Conservation (phyloP, 106 monocot species). For the Dactylorhiza incarnata region DNA sequence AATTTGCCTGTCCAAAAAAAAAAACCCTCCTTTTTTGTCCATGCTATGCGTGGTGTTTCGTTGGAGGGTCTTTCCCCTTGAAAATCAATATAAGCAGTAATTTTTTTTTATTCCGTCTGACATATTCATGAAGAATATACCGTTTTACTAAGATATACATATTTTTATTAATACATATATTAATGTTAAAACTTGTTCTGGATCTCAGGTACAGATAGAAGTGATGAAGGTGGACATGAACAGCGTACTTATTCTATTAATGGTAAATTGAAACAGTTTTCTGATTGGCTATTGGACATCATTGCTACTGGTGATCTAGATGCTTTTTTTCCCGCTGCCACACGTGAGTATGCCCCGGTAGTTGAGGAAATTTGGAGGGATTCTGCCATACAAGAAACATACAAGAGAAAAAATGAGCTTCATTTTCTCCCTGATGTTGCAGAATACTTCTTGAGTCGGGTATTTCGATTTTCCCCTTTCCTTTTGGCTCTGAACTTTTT, state of each 20-base stretch:
- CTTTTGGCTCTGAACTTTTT: background rate
- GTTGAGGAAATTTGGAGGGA: slow-evolving; percentile 97
- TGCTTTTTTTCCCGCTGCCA: slow-evolving; percentile 94
- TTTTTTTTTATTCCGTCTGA: too few species aligned
- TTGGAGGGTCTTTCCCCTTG: too few species aligned
- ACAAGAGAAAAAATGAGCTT: slow-evolving; percentile 84
- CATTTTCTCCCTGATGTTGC: slow-evolving; percentile 91
- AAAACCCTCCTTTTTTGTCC: too few species aligned
- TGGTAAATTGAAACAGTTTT: slow-evolving; percentile 86
- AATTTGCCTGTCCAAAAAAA: too few species aligned
- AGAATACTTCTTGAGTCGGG: slow-evolving; percentile 85
- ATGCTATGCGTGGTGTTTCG: too few species aligned
- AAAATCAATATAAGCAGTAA: too few species aligned
- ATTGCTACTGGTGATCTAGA: slow-evolving; percentile 92
- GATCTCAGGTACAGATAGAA: slow-evolving; percentile 22
- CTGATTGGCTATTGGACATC: slow-evolving; percentile 88
- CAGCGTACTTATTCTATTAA: slow-evolving; percentile 69
- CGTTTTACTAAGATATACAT: background rate
- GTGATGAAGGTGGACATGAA: slow-evolving; percentile 18
- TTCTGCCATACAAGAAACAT: slow-evolving; percentile 85
- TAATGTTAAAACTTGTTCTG: slow-evolving; percentile 2
- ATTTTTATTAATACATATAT: background rate
- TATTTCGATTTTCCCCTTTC: slow-evolving; percentile 11
- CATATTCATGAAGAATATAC: background rate
- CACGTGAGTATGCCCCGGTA: slow-evolving; percentile 90